phyloP scores from a whole-genome alignment of 805 yeast genomes.

The Candida hispaniensis region DNA sequence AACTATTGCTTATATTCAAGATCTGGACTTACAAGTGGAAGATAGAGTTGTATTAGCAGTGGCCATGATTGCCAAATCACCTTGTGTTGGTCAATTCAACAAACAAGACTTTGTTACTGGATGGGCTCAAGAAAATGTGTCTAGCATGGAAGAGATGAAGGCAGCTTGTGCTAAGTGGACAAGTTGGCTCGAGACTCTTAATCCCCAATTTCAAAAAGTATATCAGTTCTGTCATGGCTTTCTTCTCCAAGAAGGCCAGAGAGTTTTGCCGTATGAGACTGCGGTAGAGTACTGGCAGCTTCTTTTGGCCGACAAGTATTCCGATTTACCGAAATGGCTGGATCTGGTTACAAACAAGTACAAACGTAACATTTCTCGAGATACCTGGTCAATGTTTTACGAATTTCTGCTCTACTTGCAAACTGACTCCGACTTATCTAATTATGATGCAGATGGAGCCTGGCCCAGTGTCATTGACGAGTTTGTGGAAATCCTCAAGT shows the following conservation, averaged over 20 bases:
- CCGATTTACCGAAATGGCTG: constrained; percentile 39
- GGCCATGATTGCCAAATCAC: constrained; percentile 57
- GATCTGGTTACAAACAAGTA: constrained; percentile 38
- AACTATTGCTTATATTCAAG: constrained; percentile 55
- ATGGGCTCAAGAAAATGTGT: constrained; percentile 38
- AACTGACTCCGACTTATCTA: constrained; percentile 41
- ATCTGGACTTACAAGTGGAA: constrained; percentile 61
- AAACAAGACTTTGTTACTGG: constrained; percentile 41
- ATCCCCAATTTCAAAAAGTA: constrained; percentile 37
- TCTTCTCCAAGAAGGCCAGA: constrained; percentile 49
- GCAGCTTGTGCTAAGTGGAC: neutral
- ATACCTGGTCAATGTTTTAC: constrained; percentile 77
- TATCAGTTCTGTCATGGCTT: constrained; percentile 66
- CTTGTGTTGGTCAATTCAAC: constrained; percentile 52
- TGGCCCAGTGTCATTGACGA: constrained; percentile 91
- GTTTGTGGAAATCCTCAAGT: constrained; percentile 48
- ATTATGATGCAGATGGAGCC: constrained; percentile 70
- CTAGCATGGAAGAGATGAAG: constrained; percentile 1
- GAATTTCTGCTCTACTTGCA: constrained; percentile 45
- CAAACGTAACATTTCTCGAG: constrained; percentile 48
- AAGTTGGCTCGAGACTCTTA: constrained; percentile 1
- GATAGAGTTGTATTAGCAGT: constrained; percentile 59
- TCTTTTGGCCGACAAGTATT: constrained; percentile 38
- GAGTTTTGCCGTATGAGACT: constrained; percentile 44
- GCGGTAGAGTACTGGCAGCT: constrained; percentile 73